phyloP scores from a whole-genome alignment of 192 early-diverging fungal genomes.

The Kappamyces sp. region DNA sequence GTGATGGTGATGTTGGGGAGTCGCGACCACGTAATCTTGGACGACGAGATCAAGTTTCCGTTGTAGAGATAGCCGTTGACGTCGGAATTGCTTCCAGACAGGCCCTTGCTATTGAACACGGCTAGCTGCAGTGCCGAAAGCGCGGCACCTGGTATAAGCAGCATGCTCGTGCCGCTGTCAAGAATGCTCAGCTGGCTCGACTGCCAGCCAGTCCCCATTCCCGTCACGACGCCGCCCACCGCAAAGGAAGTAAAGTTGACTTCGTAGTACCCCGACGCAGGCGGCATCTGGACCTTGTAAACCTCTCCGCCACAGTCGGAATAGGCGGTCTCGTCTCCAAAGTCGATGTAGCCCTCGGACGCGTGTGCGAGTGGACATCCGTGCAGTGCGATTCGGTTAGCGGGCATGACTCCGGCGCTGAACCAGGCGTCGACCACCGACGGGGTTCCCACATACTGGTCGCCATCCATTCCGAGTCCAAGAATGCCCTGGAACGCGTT shows the following conservation, averaged over 20 bases:
- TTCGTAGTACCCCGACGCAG: neutral
- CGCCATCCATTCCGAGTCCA: too few species aligned
- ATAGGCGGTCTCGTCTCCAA: conserved; percentile 3
- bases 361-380: neutral
- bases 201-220: neutral
- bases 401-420: neutral
- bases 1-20: too few species aligned
- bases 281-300: neutral
- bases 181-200: neutral
- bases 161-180: conserved; percentile 4
- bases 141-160: neutral
- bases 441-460: too few species aligned
- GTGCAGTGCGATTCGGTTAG: conserved; percentile 3
- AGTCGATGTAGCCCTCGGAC: conserved; percentile 2
- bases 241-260: conserved; percentile 2
- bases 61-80: neutral
- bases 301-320: neutral
- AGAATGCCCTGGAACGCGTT: too few species aligned
- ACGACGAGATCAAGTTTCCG: neutral
- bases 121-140: neutral
- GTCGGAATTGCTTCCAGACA: neutral
- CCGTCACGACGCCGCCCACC: neutral
- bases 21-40: too few species aligned
- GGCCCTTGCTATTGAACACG: neutral
- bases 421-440: conserved; percentile 11